Base-by-base conservation (phyloP, 805 yeast species). In the Komagataella ulmi region DNA sequence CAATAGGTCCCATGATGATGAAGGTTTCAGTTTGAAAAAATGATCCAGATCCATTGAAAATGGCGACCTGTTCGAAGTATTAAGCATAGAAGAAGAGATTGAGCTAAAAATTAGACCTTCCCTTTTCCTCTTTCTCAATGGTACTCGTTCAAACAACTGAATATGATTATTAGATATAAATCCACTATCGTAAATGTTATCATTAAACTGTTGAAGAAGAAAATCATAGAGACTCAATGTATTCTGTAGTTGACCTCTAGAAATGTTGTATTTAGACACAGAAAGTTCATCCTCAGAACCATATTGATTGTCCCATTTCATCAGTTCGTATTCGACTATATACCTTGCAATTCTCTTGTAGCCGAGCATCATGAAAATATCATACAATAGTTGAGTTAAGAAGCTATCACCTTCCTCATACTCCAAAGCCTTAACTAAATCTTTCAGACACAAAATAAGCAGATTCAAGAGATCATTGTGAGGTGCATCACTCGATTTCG, bases 381-480 rank as follows among this genome's bases (percentile, higher is more conserved):
- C 74, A 18, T 73, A 69, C 24, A 85, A 61, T 0, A 79, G 60
- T 4, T 72, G 67, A 4, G 82, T 70, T 1, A 83, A 68, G 4
- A 72, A 65, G 10, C 74, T 71, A 59, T 86, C 95, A 0, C 82
- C 85, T 52, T 82, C 88, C 19, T 80, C 79, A 61, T 83, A 83
- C 43, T 78, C 71, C 17, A 86, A 66, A 1, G 91, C 80, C 19
- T 79, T 79, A 3, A 79, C 66, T 53, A 89, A 66, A 60, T 87
- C 91, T 51, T 80, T 85, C 21, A 85, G 59, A 74, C 67, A 52
- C 57, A 53, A 7, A 57, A 36, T 50, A 60, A 52, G 23, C 51
- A 52, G 3, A 55, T 10, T 30, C 14, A 10, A 10, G 40, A 30
- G 40, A 10, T 30, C 40, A 30, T 14, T 10, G 18, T 44, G 19